These are phyloP conservation scores for Fragaria vesca DNA, from an alignment of 306 rosid genomes.

Conservation along the genomic window DNA sequence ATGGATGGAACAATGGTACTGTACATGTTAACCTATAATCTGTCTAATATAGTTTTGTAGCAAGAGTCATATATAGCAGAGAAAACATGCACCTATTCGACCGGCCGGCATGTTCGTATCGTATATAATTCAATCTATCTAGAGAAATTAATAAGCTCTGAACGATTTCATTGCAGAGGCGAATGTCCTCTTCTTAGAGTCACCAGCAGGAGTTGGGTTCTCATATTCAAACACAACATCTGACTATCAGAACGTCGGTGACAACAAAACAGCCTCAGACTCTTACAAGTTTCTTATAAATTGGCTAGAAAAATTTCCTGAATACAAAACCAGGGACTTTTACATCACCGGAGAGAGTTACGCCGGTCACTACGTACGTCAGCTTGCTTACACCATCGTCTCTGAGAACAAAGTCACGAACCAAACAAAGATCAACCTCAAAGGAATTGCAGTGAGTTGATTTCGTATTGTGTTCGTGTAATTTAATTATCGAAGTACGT, in stretches of 20 bases:
- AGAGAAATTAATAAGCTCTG: neutral
- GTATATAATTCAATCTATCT: neutral
- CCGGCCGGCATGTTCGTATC: neutral
- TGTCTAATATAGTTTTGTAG: too few relatives aligned
- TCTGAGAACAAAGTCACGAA: constrained; percentile 29
- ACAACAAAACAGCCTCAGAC: constrained; percentile 51
- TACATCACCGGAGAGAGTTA: constrained; percentile 73
- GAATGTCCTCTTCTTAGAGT: constrained; percentile 63
- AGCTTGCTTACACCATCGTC: constrained; percentile 64
- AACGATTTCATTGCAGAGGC: constrained; percentile 38
- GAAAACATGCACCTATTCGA: neutral
- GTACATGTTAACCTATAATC: too few relatives aligned
- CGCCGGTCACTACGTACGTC: constrained; percentile 75
- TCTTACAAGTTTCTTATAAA: constrained; percentile 49
- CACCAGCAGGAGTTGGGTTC: constrained; percentile 75
- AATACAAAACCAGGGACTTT: constrained; percentile 47
- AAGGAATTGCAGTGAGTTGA: constrained; percentile 56
- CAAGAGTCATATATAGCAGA: neutral
- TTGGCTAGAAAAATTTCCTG: constrained; percentile 66
- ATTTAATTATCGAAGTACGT: neutral
- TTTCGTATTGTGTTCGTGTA: neutral
- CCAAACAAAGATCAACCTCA: constrained; percentile 19
- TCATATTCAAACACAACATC: constrained; percentile 55
- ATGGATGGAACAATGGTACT: constrained; percentile 51
- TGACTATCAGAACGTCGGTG: constrained; percentile 47